These are phyloP conservation scores for Cyclotella cryptica DNA, from an alignment of 108 stramenopile species.

Conservation along the genomic window DNA sequence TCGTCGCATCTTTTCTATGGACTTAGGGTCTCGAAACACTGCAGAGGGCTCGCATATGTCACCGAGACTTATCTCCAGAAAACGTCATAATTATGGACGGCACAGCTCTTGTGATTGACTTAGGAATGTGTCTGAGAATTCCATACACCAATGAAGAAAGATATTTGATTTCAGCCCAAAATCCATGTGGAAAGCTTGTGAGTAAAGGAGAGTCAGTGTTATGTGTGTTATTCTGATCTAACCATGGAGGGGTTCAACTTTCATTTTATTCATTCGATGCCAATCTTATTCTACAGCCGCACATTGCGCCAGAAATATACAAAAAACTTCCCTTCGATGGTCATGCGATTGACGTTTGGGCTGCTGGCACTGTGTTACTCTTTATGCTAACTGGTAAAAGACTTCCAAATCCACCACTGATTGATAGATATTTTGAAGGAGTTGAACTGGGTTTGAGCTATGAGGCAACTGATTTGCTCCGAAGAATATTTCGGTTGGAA, in stretches of 20 bases:
- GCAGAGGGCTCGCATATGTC: constrained; percentile 71
- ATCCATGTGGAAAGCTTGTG: constrained; percentile 62
- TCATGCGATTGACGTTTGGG: constrained; percentile 69
- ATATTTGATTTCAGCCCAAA: constrained; percentile 41
- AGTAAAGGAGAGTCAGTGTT: neutral
- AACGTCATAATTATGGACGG: constrained; percentile 69
- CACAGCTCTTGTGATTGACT: constrained; percentile 74
- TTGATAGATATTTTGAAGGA: constrained; percentile 31
- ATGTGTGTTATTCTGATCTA: neutral
- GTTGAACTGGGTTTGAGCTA: constrained; percentile 35
- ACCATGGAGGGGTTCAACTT: neutral
- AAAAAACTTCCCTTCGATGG: constrained; percentile 55
- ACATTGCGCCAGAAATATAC: constrained; percentile 69
- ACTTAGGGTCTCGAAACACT: constrained; percentile 71
- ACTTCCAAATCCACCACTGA: constrained; percentile 13
- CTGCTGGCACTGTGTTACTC: constrained; percentile 66
- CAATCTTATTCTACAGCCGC: constrained; percentile 28
- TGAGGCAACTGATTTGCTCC: constrained; percentile 52
- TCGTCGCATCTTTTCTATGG: neutral
- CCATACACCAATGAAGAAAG: constrained; percentile 53
- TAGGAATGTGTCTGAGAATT: constrained; percentile 87
- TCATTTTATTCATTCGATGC: neutral
- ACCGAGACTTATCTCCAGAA: constrained; percentile 82
- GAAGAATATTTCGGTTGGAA: constrained; percentile 41
- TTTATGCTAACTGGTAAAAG: constrained; percentile 62